A percentile compares a stretch with the other conserved stretches of the same genome.
Conservation (phyloP, 2,329 filamentous ascomycete species). For the Claviceps citrina region DNA sequence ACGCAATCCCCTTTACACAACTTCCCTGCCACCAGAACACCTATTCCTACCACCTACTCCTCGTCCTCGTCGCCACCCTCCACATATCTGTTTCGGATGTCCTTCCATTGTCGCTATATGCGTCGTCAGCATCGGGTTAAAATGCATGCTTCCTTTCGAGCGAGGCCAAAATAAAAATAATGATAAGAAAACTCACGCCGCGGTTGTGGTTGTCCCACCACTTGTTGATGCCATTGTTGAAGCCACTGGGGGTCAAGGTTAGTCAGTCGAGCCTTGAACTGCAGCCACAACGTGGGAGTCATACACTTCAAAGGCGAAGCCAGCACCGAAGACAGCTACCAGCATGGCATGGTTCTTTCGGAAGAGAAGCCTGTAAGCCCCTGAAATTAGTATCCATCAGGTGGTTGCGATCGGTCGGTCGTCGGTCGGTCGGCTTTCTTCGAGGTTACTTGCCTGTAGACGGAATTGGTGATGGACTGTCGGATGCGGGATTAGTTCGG, state of each 20-base stretch:
- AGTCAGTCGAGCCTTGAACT: conserved; percentile 13
- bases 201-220: conserved; percentile 85
- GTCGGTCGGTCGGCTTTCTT: conserved; percentile 7
- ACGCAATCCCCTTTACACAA: conserved; percentile 9
- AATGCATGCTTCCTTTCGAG: no score
- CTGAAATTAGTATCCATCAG: conserved; percentile 12
- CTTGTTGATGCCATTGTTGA: conserved; percentile 66
- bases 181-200: conserved; percentile 52
- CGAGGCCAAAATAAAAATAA: neutral
- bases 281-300: conserved; percentile 20
- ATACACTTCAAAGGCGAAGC: conserved; percentile 91
- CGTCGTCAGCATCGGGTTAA: conserved; percentile 13
- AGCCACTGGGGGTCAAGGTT: conserved; percentile 44
- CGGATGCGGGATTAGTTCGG: conserved; percentile 21
- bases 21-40: neutral
- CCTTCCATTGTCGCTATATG: conserved; percentile 92
- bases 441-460: conserved; percentile 25
- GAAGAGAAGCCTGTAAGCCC: conserved; percentile 54
- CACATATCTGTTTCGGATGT: conserved; percentile 85
- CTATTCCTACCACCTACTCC: conserved; percentile 16
- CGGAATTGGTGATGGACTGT: conserved; percentile 19
- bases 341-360: conserved; percentile 81
- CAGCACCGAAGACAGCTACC: conserved; percentile 66
- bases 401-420: conserved; percentile 4
- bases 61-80: conserved; percentile 54